Percentiles rank a stretch among this genome's conserved stretches.
Evolutionary conservation across 371 early-diverging fungal genomes (phyloP).

Genomic region (Rhizomucor pusillus): DNA sequence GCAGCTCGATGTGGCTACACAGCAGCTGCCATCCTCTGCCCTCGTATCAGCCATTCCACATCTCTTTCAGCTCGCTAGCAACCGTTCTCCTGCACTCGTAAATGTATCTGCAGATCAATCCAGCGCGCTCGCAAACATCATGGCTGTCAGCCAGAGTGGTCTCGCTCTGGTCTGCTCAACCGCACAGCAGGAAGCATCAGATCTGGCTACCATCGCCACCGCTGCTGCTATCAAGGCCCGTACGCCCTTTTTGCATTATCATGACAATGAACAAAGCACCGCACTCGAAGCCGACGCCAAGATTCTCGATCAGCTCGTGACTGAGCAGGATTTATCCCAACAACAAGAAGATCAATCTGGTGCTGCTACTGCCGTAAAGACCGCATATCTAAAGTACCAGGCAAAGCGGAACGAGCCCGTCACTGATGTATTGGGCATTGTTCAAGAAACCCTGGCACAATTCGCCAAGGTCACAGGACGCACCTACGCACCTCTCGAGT

Average conservation of each 20-base stretch:
- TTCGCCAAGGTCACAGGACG: conserved; percentile 46
- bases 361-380: conserved; percentile 4
- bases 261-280: conserved; percentile 31
- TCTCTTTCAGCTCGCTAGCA: conserved; percentile 55
- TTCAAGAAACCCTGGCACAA: conserved; percentile 36
- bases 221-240: conserved; percentile 57
- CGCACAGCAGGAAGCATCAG: conserved; percentile 69
- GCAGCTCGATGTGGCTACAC: neutral
- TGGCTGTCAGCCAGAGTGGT: conserved; percentile 79
- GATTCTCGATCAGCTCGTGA: conserved; percentile 23
- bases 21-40: conserved; percentile 46
- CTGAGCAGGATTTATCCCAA: conserved; percentile 31
- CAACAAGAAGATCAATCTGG: neutral
- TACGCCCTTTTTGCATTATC: conserved; percentile 63
- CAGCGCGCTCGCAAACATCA: conserved; percentile 55
- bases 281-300: conserved; percentile 7
- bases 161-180: conserved; percentile 69
- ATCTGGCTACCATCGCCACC: conserved; percentile 66
- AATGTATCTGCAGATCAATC: conserved; percentile 48
- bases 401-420: conserved; percentile 7
- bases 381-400: conserved; percentile 44
- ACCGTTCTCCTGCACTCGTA: conserved; percentile 51
- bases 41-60: conserved; percentile 66
- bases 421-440: conserved; percentile 25
- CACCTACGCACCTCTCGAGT: conserved; percentile 48